These are phyloP conservation scores for Quercus rubra DNA, from an alignment of 306 rosid species.

Conservation along the genomic window DNA sequence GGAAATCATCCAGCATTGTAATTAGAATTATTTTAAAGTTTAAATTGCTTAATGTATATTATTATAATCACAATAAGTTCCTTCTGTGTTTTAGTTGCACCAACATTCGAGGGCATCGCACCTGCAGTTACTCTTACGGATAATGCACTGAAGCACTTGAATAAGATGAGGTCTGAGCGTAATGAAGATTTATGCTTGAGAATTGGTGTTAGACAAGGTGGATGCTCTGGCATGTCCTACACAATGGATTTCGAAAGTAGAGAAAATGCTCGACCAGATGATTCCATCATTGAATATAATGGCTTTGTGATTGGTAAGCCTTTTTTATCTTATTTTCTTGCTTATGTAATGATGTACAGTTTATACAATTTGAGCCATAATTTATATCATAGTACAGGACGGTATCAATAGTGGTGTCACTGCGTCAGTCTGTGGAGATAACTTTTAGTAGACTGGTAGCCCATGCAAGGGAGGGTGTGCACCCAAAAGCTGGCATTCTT, in stretches of 20 bases:
- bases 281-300: slow-evolving; percentile 77
- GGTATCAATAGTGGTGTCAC: too few species aligned
- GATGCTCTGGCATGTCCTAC: slow-evolving; percentile 99
- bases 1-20: not conserved
- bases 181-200: slow-evolving; percentile 77
- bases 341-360: not conserved
- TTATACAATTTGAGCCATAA: not conserved
- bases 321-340: not conserved
- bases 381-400: not conserved
- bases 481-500: too few species aligned
- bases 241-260: slow-evolving; percentile 84
- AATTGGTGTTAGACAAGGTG: slow-evolving; percentile 97
- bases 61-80: not conserved
- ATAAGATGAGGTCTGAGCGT: slow-evolving; percentile 78
- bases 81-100: slow-evolving; percentile 36
- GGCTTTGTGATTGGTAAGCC: slow-evolving; percentile 77
- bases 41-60: not conserved
- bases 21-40: not conserved
- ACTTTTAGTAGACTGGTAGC: not conserved
- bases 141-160: slow-evolving; percentile 88
- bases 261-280: slow-evolving; percentile 70
- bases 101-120: slow-evolving; percentile 37
- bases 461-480: not conserved
- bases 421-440: not conserved
- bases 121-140: slow-evolving; percentile 56